These are phyloP conservation scores for Spirogloea muscicola DNA, from an alignment of 139 green algal species.

Conservation along the genomic window DNA sequence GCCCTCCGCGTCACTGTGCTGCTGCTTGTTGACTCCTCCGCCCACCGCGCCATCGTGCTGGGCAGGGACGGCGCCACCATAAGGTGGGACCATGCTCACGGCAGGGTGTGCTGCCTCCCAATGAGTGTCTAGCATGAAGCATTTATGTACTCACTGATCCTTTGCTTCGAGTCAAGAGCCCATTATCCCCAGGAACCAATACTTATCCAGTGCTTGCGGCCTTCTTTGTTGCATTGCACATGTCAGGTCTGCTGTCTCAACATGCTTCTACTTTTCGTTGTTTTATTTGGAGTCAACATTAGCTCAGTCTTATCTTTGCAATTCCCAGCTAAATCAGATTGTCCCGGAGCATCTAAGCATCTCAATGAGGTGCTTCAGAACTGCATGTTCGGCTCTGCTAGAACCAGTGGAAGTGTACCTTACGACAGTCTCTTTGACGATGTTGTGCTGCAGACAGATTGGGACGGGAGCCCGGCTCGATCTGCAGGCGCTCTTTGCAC, in stretches of 20 bases:
- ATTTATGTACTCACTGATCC: background rate
- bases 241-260: background rate
- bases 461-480: slow-evolving; percentile 18
- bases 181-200: background rate
- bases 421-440: background rate
- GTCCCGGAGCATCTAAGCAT: background rate
- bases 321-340: background rate
- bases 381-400: background rate
- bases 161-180: background rate
- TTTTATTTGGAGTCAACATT: background rate
- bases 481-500: slow-evolving; percentile 21
- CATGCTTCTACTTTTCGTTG: background rate
- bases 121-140: no score
- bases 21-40: slow-evolving; percentile 16
- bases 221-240: background rate
- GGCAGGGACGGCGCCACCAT: slow-evolving; percentile 19
- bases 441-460: slow-evolving; percentile 27
- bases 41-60: slow-evolving; percentile 22
- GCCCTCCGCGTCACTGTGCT: slow-evolving; percentile 17
- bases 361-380: background rate
- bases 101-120: background rate
- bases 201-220: background rate
- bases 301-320: no score
- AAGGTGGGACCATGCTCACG: no score
- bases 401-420: background rate